Percentiles rank a stretch among this genome's conserved stretches.
These are phyloP conservation scores for Malus hybrid DNA, from an alignment of 331 rosid species.

Conservation along the genomic window DNA sequence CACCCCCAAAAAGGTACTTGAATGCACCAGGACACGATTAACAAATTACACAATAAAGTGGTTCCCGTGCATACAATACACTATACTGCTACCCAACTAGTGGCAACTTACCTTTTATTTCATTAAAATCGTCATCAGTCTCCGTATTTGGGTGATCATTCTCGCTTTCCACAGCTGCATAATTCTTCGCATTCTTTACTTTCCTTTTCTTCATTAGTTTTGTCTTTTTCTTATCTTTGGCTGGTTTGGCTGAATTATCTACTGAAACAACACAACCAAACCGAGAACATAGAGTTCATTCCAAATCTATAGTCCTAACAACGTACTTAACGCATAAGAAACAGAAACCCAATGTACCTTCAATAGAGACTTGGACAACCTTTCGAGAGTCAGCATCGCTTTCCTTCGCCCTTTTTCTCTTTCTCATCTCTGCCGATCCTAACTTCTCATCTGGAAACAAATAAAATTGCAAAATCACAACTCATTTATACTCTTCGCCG, in stretches of 20 bases:
- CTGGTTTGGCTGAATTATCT: not conserved
- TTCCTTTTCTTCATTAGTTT: constrained; percentile 4
- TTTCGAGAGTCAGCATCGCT: not conserved
- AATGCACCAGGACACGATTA: not conserved
- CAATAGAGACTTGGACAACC: not conserved
- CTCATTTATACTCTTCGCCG: not conserved
- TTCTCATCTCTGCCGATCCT: constrained; percentile 1
- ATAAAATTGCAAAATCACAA: not conserved
- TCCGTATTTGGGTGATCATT: not conserved
- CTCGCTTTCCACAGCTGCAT: not conserved
- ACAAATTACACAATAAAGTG: not conserved
- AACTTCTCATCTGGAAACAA: not conserved
- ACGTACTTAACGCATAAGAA: not conserved
- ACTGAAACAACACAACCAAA: not conserved
- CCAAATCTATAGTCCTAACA: not conserved
- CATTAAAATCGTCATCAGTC: not conserved
- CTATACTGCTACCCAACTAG: not conserved
- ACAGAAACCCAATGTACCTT: constrained; percentile 4
- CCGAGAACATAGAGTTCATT: not conserved
- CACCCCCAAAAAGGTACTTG: not conserved
- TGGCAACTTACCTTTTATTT: constrained; percentile 4
- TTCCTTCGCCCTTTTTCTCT: constrained; percentile 18
- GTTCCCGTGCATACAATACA: not conserved
- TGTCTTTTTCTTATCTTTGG: not conserved
- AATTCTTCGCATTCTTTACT: constrained; percentile 1